A percentile compares a stretch with the other conserved stretches of the same genome.
phyloP scores from a whole-genome alignment of 2,329 filamentous ascomycete genomes.

The Calonectria ilicicola region DNA sequence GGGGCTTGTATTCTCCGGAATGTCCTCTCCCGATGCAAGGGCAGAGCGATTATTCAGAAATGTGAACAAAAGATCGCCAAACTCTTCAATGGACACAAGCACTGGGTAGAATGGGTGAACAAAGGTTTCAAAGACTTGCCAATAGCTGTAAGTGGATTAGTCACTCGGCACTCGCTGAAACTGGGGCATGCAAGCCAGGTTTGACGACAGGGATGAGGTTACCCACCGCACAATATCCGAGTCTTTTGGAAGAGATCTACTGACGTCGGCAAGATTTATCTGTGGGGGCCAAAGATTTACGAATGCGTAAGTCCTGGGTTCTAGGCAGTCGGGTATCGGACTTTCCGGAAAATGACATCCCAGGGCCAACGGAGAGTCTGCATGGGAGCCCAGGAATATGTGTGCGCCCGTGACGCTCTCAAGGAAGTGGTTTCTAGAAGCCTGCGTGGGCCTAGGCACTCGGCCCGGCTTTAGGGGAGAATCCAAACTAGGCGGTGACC shows the following conservation, averaged over 20 bases:
- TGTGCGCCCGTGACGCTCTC: not conserved
- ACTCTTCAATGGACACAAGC: not conserved
- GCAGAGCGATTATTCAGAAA: not conserved
- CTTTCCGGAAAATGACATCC: not conserved
- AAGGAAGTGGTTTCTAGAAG: not conserved
- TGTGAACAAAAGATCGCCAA: not conserved
- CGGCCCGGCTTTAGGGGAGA: not conserved
- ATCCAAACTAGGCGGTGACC: not conserved
- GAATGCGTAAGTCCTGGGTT: not conserved
- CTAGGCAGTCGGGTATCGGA: not conserved
- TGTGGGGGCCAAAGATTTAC: not conserved
- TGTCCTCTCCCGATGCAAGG: not conserved
- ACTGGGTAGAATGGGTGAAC: not conserved
- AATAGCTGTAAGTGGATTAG: not conserved
- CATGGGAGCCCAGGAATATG: not conserved
- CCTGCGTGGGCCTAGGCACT: not conserved
- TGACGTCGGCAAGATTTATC: not conserved
- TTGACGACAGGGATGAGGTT: not conserved
- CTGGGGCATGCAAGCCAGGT: not conserved
- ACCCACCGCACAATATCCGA: conserved; percentile 1
- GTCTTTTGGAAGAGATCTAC: not conserved
- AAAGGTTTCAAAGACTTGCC: not conserved
- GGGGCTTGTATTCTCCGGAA: not conserved
- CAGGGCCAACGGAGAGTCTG: not conserved
- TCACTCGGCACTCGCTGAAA: not conserved